phyloP scores from a whole-genome alignment of 2,329 filamentous ascomycete species.

The Gaeumannomyces tritici region DNA sequence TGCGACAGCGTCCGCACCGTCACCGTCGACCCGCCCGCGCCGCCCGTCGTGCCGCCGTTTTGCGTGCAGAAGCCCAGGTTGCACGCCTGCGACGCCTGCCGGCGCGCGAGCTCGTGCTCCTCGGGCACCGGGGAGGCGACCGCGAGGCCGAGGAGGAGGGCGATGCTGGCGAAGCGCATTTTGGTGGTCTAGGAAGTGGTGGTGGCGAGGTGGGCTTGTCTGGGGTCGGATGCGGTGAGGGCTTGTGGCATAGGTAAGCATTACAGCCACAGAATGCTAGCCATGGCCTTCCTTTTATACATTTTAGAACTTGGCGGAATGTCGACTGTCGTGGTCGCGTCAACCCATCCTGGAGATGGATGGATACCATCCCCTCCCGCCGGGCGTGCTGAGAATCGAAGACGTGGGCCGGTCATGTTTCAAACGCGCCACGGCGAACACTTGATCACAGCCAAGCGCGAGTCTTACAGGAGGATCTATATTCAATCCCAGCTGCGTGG shows the following conservation, averaged over 20 bases:
- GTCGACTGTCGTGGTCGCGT: not conserved
- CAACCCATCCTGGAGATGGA: not conserved
- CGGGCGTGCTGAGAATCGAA: not conserved
- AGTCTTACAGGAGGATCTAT: not conserved
- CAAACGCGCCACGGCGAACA: not conserved
- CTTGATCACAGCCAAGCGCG: no score
- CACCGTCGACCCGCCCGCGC: conserved; percentile 41
- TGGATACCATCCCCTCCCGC: no score
- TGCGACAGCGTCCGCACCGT: conserved; percentile 41
- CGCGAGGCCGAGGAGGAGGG: conserved; percentile 2
- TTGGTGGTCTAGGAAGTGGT: not conserved
- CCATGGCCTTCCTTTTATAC: not conserved
- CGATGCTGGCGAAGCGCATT: conserved; percentile 1
- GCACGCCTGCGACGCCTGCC: conserved; percentile 8
- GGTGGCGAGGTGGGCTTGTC: not conserved
- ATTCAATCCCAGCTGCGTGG: not conserved
- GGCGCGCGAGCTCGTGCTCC: not conserved
- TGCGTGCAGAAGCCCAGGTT: conserved; percentile 33
- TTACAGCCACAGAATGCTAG: not conserved
- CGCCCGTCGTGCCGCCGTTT: conserved; percentile 43
- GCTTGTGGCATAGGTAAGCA: not conserved
- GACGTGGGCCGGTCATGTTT: not conserved
- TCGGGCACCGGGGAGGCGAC: not conserved
- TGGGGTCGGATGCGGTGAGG: not conserved
- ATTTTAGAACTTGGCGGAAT: not conserved